phyloP scores from a whole-genome alignment of 2,329 filamentous ascomycete genomes.

The Colletotrichum sp. region DNA sequence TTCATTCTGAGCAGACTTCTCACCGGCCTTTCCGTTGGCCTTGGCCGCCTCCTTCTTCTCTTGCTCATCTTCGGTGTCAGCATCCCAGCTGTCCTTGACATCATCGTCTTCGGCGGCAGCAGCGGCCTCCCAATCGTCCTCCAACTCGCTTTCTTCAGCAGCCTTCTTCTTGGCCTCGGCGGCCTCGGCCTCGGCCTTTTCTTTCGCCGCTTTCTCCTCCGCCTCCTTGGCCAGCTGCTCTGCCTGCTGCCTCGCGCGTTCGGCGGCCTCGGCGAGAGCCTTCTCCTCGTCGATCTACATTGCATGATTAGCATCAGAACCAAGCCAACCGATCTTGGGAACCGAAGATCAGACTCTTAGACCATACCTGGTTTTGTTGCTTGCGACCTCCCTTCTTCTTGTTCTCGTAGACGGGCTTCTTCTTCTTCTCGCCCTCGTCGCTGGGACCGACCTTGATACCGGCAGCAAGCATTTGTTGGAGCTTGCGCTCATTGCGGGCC shows the following conservation, averaged over 20 bases:
- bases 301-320: not conserved
- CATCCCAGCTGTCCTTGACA: slow-evolving; percentile 96
- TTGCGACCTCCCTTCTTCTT: slow-evolving; percentile 71
- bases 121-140: slow-evolving; percentile 89
- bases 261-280: slow-evolving; percentile 78
- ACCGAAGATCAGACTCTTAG: not conserved
- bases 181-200: slow-evolving; percentile 62
- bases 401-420: slow-evolving; percentile 76
- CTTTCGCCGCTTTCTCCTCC: slow-evolving; percentile 62
- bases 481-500: slow-evolving; percentile 76
- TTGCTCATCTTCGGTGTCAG: slow-evolving; percentile 76
- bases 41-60: slow-evolving; percentile 39
- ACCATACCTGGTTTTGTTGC: slow-evolving; percentile 59
- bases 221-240: slow-evolving; percentile 69
- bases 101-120: slow-evolving; percentile 77
- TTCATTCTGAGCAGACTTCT: slow-evolving; percentile 24
- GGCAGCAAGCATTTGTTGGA: slow-evolving; percentile 85
- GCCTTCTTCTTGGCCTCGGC: slow-evolving; percentile 60
- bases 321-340: not conserved
- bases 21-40: slow-evolving; percentile 27
- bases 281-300: slow-evolving; percentile 75
- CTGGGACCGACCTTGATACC: slow-evolving; percentile 74
- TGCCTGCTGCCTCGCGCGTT: slow-evolving; percentile 71
- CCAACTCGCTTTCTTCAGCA: slow-evolving; percentile 62
- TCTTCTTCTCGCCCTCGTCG: slow-evolving; percentile 68